phyloP scores from a whole-genome alignment of 2,329 filamentous ascomycete species.

The Paecilomyces formosus region DNA sequence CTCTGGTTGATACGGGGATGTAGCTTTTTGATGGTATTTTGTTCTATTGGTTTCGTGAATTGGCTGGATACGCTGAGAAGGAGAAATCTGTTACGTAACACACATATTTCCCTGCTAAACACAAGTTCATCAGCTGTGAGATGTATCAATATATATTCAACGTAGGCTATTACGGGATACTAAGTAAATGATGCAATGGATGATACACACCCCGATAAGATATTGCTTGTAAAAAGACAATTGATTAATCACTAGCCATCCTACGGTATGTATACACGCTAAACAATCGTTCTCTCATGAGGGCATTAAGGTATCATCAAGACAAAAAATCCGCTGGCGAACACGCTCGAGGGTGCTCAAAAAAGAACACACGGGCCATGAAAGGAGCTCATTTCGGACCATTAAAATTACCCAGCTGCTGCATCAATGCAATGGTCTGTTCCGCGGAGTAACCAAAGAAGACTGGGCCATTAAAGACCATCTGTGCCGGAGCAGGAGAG shows the following conservation, averaged over 20 bases:
- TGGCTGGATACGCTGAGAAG: too few species aligned
- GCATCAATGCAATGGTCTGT: slow-evolving; percentile 69
- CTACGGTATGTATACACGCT: neutral
- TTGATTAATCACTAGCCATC: neutral
- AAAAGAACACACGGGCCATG: neutral
- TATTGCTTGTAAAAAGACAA: neutral
- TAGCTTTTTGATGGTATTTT: too few species aligned
- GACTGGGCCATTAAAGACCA: slow-evolving; percentile 87
- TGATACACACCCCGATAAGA: neutral
- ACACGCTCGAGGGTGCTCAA: neutral
- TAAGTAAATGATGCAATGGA: neutral
- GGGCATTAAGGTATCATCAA: neutral
- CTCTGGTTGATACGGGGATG: too few species aligned
- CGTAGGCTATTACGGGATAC: too few species aligned
- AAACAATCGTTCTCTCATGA: neutral
- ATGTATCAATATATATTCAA: too few species aligned
- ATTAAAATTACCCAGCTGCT: slow-evolving; percentile 38
- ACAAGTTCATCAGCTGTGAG: too few species aligned
- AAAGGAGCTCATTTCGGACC: slow-evolving; percentile 4
- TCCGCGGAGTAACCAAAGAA: slow-evolving; percentile 88
- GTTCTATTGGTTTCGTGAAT: too few species aligned
- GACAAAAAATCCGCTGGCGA: neutral
- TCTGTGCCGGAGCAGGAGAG: slow-evolving; percentile 46
- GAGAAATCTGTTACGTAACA: too few species aligned
- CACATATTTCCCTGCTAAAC: too few species aligned